phyloP scores from a whole-genome alignment of 129 eudicot genomes.

The Tagetes erecta region DNA sequence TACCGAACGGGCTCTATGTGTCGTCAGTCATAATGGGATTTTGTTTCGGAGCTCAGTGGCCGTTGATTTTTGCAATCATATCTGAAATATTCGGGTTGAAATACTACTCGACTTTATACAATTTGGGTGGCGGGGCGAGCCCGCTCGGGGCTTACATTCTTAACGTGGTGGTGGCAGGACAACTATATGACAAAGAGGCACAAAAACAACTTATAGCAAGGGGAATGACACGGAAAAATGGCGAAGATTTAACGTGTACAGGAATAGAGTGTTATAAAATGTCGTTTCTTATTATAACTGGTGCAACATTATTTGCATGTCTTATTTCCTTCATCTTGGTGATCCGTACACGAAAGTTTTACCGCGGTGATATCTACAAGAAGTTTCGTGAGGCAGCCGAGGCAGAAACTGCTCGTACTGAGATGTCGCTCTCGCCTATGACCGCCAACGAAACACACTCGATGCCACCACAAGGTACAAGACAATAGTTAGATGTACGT shows the following conservation, averaged over 20 bases:
- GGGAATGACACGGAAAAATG: slow-evolving; percentile 47
- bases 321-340: slow-evolving; percentile 63
- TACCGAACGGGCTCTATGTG: slow-evolving; percentile 64
- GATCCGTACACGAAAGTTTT: slow-evolving; percentile 66
- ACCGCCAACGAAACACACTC: neutral
- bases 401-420: neutral
- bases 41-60: slow-evolving; percentile 94
- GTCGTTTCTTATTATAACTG: slow-evolving; percentile 65
- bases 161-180: slow-evolving; percentile 67
- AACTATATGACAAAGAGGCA: slow-evolving; percentile 68
- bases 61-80: slow-evolving; percentile 68
- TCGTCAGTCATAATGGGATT: slow-evolving; percentile 77
- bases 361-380: slow-evolving; percentile 73
- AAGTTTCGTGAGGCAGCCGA: slow-evolving; percentile 54
- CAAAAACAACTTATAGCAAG: slow-evolving; percentile 43
- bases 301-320: slow-evolving; percentile 47
- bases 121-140: slow-evolving; percentile 69
- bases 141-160: slow-evolving; percentile 73
- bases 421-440: slow-evolving; percentile 23
- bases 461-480: slow-evolving; percentile 6
- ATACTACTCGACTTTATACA: slow-evolving; percentile 69
- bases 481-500: slow-evolving; percentile 10
- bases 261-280: slow-evolving; percentile 70
- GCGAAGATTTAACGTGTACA: slow-evolving; percentile 55
- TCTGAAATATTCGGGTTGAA: slow-evolving; percentile 81